Evolutionary conservation across 2,329 filamentous ascomycete genomes (phyloP), one percentile per base, ranked within the genome.

Genomic region (Capronia epimyces): DNA sequence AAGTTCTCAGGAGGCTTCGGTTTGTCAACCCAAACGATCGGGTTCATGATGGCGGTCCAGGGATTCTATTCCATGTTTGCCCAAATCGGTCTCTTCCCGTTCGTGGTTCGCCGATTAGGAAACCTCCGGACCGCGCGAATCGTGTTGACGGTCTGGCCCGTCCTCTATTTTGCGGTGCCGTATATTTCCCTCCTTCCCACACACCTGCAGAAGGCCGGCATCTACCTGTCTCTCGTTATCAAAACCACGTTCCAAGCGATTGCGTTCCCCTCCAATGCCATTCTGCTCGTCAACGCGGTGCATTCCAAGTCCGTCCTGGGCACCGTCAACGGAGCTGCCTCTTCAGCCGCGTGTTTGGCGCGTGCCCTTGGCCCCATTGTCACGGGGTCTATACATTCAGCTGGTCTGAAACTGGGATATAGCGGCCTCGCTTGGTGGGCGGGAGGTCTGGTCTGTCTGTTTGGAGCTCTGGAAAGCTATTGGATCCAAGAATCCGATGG

Each of bases 341-440:
- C 89, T 24, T 95, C 90, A 1, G 89, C 88, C 1, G 93, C 93
- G 3, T 95, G 89, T 65, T 73, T 96, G 40, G 90, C 85, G 66
- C 81, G 93, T 48, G 89, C 89, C 0, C 84, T 96, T 55, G 91
- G 91, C 0, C 93, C 93, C 1, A 90, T 88, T 0, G 73, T 96
- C 2, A 94, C 90, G 2, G 93, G 93, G 1, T 73, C 89, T 22
- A 77, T 97, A 20, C 94, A 95, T 69, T 81, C 89, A 3, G 74
- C 84, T 46, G 93, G 93, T 44, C 78, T 94, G 29, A 78, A 82
- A 58, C 78, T 83, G 5, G 89, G 90, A 29, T 91, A 89, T 66
- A 91, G 89, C 3, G 89, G 89, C 16, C 75, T 96, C 27, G 86
- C 89, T 0, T 98, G 93, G 91, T 98, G 93, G 93, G 83, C 83